Evolutionary conservation across 2,329 filamentous ascomycete genomes (phyloP).

Genomic region (Fusarium sp.): DNA sequence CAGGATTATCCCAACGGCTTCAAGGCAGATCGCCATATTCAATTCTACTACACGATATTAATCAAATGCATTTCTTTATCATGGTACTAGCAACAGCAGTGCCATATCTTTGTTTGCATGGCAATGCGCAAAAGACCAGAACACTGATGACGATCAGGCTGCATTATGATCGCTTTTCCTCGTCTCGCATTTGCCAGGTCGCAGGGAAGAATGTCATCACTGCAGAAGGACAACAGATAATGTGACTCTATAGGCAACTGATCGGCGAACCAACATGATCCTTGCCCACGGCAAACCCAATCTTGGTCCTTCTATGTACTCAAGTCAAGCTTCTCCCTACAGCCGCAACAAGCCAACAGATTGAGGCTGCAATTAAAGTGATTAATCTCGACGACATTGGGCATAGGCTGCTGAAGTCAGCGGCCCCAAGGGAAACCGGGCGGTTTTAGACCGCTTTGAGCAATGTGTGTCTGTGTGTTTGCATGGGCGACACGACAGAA

Average conservation of each 20-base stretch:
- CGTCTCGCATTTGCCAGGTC: slow-evolving; percentile 1
- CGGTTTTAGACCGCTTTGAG: slow-evolving; percentile 22
- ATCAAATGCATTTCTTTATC: slow-evolving; percentile 8
- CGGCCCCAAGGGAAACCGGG: slow-evolving; percentile 2
- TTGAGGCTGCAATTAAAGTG: background rate
- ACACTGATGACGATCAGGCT: background rate
- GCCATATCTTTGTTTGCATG: slow-evolving; percentile 17
- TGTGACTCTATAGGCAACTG: slow-evolving; percentile 1
- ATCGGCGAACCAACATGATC: slow-evolving; percentile 14
- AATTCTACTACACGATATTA: slow-evolving; percentile 4
- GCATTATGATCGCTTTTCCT: background rate
- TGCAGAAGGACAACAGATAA: slow-evolving; percentile 2
- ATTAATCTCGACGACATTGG: slow-evolving; percentile 14
- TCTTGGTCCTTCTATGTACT: background rate
- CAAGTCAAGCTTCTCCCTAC: slow-evolving; percentile 1
- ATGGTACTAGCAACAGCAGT: slow-evolving; percentile 10
- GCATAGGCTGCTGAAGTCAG: slow-evolving; percentile 7
- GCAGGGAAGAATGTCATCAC: slow-evolving; percentile 14
- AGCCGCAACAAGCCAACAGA: background rate
- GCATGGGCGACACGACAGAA: slow-evolving; percentile 26
- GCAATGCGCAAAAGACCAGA: background rate
- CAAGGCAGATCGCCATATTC: slow-evolving; percentile 22
- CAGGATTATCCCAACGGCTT: slow-evolving; percentile 32
- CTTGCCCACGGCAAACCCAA: slow-evolving; percentile 26
- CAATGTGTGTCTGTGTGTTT: slow-evolving; percentile 39